phyloP scores from a whole-genome alignment of 805 yeast genomes.

The Metschnikowia arizonensis region DNA sequence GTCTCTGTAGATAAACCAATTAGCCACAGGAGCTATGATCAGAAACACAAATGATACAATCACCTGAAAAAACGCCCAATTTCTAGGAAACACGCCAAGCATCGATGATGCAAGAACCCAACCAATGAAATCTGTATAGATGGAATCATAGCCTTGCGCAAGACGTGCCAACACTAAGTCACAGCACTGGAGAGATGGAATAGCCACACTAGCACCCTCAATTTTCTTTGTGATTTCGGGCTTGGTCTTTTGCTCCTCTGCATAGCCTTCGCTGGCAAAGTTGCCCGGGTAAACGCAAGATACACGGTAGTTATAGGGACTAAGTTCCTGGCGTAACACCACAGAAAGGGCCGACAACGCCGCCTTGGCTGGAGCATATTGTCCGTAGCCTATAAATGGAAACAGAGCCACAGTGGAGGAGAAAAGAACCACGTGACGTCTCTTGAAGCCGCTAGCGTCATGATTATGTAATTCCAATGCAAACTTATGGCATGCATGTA shows the following conservation, averaged over 20 bases:
- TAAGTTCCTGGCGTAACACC: conserved; percentile 75
- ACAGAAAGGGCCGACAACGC: conserved; percentile 76
- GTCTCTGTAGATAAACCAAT: conserved; percentile 44
- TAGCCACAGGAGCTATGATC: conserved; percentile 53
- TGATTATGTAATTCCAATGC: conserved; percentile 20
- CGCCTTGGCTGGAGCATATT: conserved; percentile 85
- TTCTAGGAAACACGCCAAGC: conserved; percentile 68
- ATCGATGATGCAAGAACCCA: conserved; percentile 69
- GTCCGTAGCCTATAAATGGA: conserved; percentile 87
- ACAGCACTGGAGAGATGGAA: conserved; percentile 64
- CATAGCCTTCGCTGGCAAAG: conserved; percentile 83
- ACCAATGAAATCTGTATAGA: conserved; percentile 81
- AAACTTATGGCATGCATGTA: conserved; percentile 58
- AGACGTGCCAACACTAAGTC: conserved; percentile 52
- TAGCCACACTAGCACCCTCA: conserved; percentile 80
- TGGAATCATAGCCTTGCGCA: conserved; percentile 61
- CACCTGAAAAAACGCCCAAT: conserved; percentile 47
- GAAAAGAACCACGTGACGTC: conserved; percentile 52
- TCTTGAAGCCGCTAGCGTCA: conserved; percentile 25
- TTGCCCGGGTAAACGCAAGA: conserved; percentile 84
- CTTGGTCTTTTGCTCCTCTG: conserved; percentile 75
- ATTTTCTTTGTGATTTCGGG: conserved; percentile 77
- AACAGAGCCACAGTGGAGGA: conserved; percentile 80
- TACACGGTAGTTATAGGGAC: conserved; percentile 63
- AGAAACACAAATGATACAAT: conserved; percentile 33